Conservation (phyloP, 2,329 filamentous ascomycete genomes). For the Colletotrichum eremochloae region DNA sequence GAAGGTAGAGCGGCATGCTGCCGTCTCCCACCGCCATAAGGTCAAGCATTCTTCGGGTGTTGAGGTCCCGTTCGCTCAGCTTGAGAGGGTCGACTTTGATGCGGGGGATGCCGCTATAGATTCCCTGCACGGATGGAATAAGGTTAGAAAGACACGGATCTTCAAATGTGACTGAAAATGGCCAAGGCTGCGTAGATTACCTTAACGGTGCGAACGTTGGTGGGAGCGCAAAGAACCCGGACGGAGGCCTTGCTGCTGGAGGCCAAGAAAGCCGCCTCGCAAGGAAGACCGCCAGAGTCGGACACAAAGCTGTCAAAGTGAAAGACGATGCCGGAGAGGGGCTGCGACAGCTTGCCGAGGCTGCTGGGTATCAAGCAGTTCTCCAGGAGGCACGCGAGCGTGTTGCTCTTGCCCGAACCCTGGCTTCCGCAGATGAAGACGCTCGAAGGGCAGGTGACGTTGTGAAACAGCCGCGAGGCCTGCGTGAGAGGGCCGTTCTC, state of each 20-base stretch:
- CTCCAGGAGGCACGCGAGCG: slow-evolving; percentile 68
- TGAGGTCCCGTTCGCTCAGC: slow-evolving; percentile 65
- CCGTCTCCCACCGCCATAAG: slow-evolving; percentile 68
- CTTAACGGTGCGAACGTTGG: slow-evolving; percentile 59
- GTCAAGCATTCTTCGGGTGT: slow-evolving; percentile 69
- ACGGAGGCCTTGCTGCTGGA: slow-evolving; percentile 59
- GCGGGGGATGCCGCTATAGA: slow-evolving; percentile 58
- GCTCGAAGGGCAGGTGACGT: slow-evolving; percentile 66
- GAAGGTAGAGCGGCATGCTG: slow-evolving; percentile 68
- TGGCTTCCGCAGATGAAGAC: slow-evolving; percentile 75
- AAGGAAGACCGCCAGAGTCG: slow-evolving; percentile 62
- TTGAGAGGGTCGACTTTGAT: slow-evolving; percentile 64
- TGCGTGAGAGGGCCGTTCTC: slow-evolving; percentile 18
- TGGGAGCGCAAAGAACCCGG: slow-evolving; percentile 67
- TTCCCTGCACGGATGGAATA: slow-evolving; percentile 45
- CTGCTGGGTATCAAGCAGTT: slow-evolving; percentile 65
- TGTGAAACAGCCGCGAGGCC: slow-evolving; percentile 56
- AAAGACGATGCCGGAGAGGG: slow-evolving; percentile 73
- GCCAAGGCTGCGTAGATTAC: background rate
- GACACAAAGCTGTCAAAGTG: slow-evolving; percentile 72
- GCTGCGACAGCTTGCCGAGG: slow-evolving; percentile 61
- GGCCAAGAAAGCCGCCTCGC: slow-evolving; percentile 71
- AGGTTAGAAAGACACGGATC: background rate
- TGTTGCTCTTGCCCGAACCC: slow-evolving; percentile 75
- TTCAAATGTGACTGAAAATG: background rate